A percentile compares a stretch with the other conserved stretches of the same genome.
phyloP scores from a whole-genome alignment of 1,284 basidiomycete genomes.

The Clitocybe nebularis region DNA sequence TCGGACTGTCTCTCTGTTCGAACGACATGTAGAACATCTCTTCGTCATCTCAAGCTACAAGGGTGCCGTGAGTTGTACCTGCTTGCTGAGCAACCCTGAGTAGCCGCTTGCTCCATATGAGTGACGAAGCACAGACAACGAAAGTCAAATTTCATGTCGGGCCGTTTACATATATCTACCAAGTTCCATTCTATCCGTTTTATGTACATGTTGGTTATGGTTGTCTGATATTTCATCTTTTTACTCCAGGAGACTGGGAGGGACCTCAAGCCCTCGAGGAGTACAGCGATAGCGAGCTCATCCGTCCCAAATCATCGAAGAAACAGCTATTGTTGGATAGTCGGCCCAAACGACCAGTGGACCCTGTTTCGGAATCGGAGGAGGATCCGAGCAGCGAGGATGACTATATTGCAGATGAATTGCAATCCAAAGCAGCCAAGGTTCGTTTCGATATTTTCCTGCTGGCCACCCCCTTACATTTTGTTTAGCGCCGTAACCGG shows the following conservation, averaged over 20 bases:
- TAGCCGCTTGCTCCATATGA: conserved; percentile 19
- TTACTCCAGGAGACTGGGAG: conserved; percentile 64
- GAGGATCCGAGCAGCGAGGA: conserved; percentile 58
- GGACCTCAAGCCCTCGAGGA: conserved; percentile 52
- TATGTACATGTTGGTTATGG: conserved; percentile 5
- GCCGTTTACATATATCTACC: conserved; percentile 5
- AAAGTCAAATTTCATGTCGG: conserved; percentile 11
- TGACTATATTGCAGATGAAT: conserved; percentile 57
- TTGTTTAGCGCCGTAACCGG: conserved; percentile 34
- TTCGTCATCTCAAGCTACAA: conserved; percentile 19
- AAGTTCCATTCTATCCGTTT: conserved; percentile 13
- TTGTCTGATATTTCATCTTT: conserved; percentile 17
- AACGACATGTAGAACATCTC: conserved; percentile 19
- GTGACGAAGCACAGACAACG: conserved; percentile 14
- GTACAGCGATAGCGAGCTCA: conserved; percentile 21
- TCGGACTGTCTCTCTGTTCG: conserved; percentile 13
- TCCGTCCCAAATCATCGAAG: conserved; percentile 17
- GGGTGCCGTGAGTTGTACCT: conserved; percentile 19
- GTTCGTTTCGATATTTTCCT: conserved; percentile 32
- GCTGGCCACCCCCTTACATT: conserved; percentile 1
- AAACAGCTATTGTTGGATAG: conserved; percentile 25
- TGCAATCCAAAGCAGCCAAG: conserved; percentile 34
- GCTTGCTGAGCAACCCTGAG: conserved; percentile 21
- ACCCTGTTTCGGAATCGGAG: conserved; percentile 43
- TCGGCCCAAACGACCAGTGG: conserved; percentile 20